A percentile compares a stretch with the other conserved stretches of the same genome.
Evolutionary conservation across 1,284 basidiomycete species (phyloP).

Genomic region (Marasmius oreades): DNA sequence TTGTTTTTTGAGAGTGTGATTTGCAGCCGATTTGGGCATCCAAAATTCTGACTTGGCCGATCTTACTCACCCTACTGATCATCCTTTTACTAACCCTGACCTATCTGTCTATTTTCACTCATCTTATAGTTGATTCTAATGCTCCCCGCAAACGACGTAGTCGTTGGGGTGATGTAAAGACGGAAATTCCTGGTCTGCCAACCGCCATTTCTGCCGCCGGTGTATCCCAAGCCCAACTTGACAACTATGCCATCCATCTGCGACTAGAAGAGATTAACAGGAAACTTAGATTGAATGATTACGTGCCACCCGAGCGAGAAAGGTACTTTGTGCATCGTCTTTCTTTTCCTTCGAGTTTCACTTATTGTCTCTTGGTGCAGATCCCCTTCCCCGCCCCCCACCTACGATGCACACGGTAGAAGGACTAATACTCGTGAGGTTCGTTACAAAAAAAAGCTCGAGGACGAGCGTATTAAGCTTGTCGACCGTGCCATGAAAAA

Average conservation of each 20-base stretch:
- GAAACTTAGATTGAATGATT: slow-evolving; percentile 91
- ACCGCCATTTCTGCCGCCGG: slow-evolving; percentile 90
- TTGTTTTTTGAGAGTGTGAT: slow-evolving; percentile 13
- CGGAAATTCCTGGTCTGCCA: slow-evolving; percentile 85
- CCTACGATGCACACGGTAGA: slow-evolving; percentile 95
- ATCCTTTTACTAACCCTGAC: slow-evolving; percentile 53
- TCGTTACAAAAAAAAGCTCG: slow-evolving; percentile 95
- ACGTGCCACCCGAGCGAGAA: slow-evolving; percentile 94
- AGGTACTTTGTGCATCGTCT: slow-evolving; percentile 43
- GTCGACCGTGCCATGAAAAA: slow-evolving; percentile 97
- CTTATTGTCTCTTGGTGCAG: slow-evolving; percentile 38
- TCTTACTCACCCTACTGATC: slow-evolving; percentile 41
- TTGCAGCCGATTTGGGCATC: slow-evolving; percentile 29
- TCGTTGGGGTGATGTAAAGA: slow-evolving; percentile 91
- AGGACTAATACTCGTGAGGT: slow-evolving; percentile 98
- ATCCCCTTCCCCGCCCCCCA: slow-evolving; percentile 95
- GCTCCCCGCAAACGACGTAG: slow-evolving; percentile 89
- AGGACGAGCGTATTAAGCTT: slow-evolving; percentile 92
- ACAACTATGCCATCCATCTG: slow-evolving; percentile 93
- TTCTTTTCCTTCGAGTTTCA: slow-evolving; percentile 8
- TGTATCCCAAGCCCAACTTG: slow-evolving; percentile 88
- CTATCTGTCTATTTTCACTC: slow-evolving; percentile 33
- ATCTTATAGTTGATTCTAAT: slow-evolving; percentile 63
- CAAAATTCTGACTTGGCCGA: slow-evolving; percentile 28
- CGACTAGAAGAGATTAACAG: slow-evolving; percentile 96